Evolutionary conservation across 2,329 filamentous ascomycete species (phyloP).

Genomic region (Penicillium glabrum): DNA sequence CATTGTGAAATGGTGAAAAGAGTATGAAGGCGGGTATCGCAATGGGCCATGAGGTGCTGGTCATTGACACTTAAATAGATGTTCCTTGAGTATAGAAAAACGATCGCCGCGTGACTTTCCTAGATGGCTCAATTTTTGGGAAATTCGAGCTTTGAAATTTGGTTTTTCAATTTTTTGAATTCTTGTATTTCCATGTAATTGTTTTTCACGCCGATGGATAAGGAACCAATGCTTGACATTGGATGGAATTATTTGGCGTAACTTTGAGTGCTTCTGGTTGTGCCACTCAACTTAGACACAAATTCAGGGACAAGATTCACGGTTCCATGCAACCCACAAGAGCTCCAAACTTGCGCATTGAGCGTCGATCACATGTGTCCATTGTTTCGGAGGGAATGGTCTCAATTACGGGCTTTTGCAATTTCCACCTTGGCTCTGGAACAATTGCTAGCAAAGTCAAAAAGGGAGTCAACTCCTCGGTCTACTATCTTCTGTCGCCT

Average conservation of each 20-base stretch:
- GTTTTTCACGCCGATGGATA: background rate
- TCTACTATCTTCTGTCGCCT: background rate
- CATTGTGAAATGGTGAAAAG: background rate
- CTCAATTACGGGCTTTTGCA: background rate
- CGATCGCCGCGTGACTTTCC: background rate
- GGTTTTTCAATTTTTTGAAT: background rate
- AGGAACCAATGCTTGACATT: conserved; percentile 1
- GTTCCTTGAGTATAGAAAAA: background rate
- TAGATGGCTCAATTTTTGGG: background rate
- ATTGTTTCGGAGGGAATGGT: conserved; percentile 12
- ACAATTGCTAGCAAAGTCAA: background rate
- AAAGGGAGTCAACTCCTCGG: background rate
- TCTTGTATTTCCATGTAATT: background rate
- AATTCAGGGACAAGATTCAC: conserved; percentile 11
- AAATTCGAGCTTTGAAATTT: background rate
- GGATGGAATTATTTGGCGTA: conserved; percentile 6
- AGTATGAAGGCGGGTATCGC: background rate
- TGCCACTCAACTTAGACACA: conserved; percentile 14
- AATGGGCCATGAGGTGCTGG: background rate
- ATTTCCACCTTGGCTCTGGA: background rate
- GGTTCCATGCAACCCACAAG: conserved; percentile 16
- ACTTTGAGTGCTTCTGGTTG: conserved; percentile 10
- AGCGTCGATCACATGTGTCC: conserved; percentile 16
- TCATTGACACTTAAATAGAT: conserved; percentile 1
- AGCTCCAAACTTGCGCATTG: conserved; percentile 8